Conservation (phyloP, 495 filamentous ascomycete species). For the Gamarada debralockiae region DNA sequence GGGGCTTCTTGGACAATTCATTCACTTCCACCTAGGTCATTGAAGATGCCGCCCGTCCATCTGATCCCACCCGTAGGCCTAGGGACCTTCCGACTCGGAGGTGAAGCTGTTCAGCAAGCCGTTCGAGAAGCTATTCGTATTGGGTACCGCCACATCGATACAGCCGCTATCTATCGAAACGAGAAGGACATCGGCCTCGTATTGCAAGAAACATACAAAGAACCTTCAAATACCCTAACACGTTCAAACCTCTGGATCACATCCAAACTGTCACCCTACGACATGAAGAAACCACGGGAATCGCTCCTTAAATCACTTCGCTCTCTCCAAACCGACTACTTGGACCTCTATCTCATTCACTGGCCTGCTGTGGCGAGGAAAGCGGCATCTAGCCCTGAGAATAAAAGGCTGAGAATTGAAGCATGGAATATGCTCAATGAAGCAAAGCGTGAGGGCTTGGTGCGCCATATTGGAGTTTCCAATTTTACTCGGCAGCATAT, state of each 20-base stretch:
- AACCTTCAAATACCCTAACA: constrained; percentile 22
- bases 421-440: too few species aligned
- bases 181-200: constrained; percentile 8
- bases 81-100: constrained; percentile 5
- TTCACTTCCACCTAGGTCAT: not conserved
- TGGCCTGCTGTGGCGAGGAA: too few species aligned
- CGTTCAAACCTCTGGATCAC: constrained; percentile 76
- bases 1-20: not conserved
- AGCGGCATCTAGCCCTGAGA: too few species aligned
- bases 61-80: constrained; percentile 1
- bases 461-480: too few species aligned
- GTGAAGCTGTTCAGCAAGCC: not conserved
- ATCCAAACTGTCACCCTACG: constrained; percentile 70
- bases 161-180: constrained; percentile 8
- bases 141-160: constrained; percentile 18
- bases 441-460: too few species aligned
- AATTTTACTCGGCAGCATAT: too few species aligned
- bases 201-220: constrained; percentile 2
- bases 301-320: too few species aligned
- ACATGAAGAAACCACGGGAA: constrained; percentile 59
- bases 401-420: too few species aligned
- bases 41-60: not conserved
- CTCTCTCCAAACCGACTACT: too few species aligned
- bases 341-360: too few species aligned
- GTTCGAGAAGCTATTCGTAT: not conserved